phyloP scores from a whole-genome alignment of 2,329 filamentous ascomycete species.

The Ophiostoma novo-ulmi region DNA sequence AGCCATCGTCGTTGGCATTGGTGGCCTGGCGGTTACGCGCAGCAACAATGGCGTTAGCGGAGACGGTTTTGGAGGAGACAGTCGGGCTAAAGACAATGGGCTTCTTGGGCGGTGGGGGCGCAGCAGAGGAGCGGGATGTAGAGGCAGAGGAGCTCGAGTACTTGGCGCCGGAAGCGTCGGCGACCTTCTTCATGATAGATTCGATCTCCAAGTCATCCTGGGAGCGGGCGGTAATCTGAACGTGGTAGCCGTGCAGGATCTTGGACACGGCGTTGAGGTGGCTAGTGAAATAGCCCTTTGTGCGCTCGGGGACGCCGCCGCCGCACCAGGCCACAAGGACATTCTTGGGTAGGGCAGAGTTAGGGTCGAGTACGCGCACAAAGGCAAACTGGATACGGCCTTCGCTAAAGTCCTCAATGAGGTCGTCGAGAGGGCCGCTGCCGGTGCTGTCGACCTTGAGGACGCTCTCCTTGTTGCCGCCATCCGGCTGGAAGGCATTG shows the following conservation, averaged over 20 bases:
- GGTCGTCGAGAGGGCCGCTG: constrained; percentile 77
- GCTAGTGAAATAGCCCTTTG: constrained; percentile 97
- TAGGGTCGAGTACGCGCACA: constrained; percentile 92
- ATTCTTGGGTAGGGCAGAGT: constrained; percentile 81
- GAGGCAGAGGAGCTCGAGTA: constrained; percentile 62
- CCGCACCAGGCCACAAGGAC: constrained; percentile 96
- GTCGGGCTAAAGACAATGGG: constrained; percentile 80
- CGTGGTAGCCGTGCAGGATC: constrained; percentile 92
- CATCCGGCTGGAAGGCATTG: constrained; percentile 85
- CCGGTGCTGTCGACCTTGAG: constrained; percentile 91
- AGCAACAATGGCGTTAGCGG: constrained; percentile 62
- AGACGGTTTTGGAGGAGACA: constrained; percentile 37
- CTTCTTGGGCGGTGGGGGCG: constrained; percentile 67
- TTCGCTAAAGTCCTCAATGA: constrained; percentile 95
- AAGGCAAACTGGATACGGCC: constrained; percentile 96
- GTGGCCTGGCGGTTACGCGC: constrained; percentile 54
- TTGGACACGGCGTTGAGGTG: constrained; percentile 86
- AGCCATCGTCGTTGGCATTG: constrained; percentile 76
- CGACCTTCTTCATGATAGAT: constrained; percentile 84
- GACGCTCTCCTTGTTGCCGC: constrained; percentile 81
- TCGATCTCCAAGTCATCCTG: constrained; percentile 84
- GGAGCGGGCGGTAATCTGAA: constrained; percentile 92
- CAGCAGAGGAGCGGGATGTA: constrained; percentile 32
- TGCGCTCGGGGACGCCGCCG: constrained; percentile 94
- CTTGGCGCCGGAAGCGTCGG: constrained; percentile 90